Evolutionary conservation across 164 flowering plant genomes (phyloP), one percentile per base, ranked within the genome.

Genomic region (Warburgia ugandensis): DNA sequence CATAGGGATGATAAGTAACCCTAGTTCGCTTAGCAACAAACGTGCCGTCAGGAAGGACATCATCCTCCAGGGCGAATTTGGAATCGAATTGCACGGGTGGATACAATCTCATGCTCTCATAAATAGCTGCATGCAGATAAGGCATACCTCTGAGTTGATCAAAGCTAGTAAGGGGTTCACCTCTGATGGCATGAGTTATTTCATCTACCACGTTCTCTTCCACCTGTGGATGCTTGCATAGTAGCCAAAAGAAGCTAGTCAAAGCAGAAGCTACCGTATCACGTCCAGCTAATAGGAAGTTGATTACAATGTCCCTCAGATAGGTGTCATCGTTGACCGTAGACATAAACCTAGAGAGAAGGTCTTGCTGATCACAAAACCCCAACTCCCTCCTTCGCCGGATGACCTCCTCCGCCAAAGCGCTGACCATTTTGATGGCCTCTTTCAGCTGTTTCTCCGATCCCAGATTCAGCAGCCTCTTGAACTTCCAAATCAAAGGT

Each of bases 81-180:
- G 96, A 84, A 39, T 91, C 97, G 43, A 81, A 79, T 48, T 84
- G 97, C 22, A 91, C 83, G 0, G 97, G 97, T 6, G 97, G 97
- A 49, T 35, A 79, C 0, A 90, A 63, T 19, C 97, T 69, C 80
- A 87, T 23, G 40, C 77, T 66, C 67, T 90, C 97, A 38, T 83
- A 56, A 0, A 87, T 3, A 0, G 87, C 73, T 0, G 94, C 94
- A 5, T 83, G 77, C 27, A 87, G 43, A 51, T 86, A 86, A 31
- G 72, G 76, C 85, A 90, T 70, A 7, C 74, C 70, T 9, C 62
- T 46, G 61, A 83, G 36, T 43, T 84, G 63, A 3, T 69, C 74
- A 11, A 53, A 66, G 19, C 56, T 66, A 0, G 67, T 51, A 0
- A 49, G 4, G 6, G 59, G 73, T 11, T 46, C 55, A 29, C 40